Conservation (phyloP, 2,329 filamentous ascomycete genomes). For the Aaosphaeria pasadenensis region DNA sequence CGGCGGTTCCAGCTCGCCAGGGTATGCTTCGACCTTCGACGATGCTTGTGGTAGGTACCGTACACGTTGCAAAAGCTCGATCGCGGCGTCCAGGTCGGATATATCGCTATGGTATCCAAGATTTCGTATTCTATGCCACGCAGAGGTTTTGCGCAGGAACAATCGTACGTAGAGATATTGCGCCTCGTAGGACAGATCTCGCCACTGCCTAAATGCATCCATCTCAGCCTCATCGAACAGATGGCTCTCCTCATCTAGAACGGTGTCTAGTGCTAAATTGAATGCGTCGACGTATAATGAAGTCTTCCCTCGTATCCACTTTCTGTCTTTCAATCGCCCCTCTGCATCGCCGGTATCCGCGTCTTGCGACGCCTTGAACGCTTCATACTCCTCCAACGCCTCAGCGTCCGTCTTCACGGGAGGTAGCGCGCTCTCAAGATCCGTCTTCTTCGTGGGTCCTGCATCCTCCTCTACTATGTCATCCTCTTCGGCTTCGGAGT, state of each 20-base stretch:
- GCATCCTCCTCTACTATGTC: conserved; percentile 20
- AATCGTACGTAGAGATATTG: conserved; percentile 93
- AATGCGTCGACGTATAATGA: conserved; percentile 98
- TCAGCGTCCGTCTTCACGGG: conserved; percentile 62
- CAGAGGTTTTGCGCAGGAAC: conserved; percentile 86
- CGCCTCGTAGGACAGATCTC: conserved; percentile 70
- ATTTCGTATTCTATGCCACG: conserved; percentile 80
- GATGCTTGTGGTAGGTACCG: conserved; percentile 54
- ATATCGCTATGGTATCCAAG: conserved; percentile 83
- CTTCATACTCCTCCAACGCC: conserved; percentile 78
- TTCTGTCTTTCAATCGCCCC: conserved; percentile 53
- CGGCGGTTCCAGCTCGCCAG: conserved; percentile 49
- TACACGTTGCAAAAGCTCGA: conserved; percentile 59
- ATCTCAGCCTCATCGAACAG: conserved; percentile 80
- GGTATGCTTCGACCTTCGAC: conserved; percentile 35
- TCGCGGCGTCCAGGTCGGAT: conserved; percentile 65
- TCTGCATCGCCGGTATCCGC: conserved; percentile 40
- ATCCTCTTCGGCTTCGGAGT: conserved; percentile 41
- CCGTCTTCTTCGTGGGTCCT: conserved; percentile 49
- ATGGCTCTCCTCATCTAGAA: conserved; percentile 83
- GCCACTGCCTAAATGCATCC: conserved; percentile 75
- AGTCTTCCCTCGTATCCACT: conserved; percentile 73
- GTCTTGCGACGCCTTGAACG: conserved; percentile 57
- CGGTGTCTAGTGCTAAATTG: conserved; percentile 85
- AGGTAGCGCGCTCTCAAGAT: conserved; percentile 70